These are phyloP conservation scores for Botrytis sinoallii DNA, from an alignment of 2,329 filamentous ascomycete genomes.

Conservation along the genomic window DNA sequence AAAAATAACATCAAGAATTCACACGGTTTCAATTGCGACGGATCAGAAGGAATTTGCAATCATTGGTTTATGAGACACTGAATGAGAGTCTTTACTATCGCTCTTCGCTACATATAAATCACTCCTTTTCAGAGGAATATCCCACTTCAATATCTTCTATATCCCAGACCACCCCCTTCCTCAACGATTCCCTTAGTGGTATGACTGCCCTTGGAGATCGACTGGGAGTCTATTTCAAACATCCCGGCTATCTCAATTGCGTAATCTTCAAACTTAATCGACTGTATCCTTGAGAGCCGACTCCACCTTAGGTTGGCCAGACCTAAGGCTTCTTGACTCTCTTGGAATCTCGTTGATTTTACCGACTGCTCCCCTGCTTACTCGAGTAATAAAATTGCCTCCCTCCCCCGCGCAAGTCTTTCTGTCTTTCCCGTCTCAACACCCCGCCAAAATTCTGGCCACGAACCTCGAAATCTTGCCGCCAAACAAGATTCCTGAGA, in stretches of 20 bases:
- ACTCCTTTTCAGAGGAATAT: neutral
- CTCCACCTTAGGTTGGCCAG: slow-evolving; percentile 3
- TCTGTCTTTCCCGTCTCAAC: neutral
- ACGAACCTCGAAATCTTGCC: neutral
- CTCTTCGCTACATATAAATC: neutral
- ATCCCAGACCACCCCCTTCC: neutral
- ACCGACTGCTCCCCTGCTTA: neutral
- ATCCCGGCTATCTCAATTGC: neutral
- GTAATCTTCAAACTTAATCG: neutral
- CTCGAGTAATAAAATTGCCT: too few relatives aligned
- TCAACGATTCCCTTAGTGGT: too few relatives aligned
- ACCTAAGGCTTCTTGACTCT: neutral
- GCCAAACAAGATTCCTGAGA: neutral
- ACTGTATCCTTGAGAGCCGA: neutral
- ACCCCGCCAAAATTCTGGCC: too few relatives aligned
- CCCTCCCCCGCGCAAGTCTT: rapidly evolving
- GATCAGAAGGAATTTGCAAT: neutral
- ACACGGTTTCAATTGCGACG: neutral
- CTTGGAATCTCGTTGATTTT: neutral
- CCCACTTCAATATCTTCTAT: neutral
- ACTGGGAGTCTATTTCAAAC: neutral
- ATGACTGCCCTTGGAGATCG: too few relatives aligned
- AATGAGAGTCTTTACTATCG: neutral
- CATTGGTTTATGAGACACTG: neutral
- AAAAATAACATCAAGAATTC: neutral